Evolutionary conservation across 2,329 filamentous ascomycete species (phyloP).

Genomic region (Fusarium guadeloupense): DNA sequence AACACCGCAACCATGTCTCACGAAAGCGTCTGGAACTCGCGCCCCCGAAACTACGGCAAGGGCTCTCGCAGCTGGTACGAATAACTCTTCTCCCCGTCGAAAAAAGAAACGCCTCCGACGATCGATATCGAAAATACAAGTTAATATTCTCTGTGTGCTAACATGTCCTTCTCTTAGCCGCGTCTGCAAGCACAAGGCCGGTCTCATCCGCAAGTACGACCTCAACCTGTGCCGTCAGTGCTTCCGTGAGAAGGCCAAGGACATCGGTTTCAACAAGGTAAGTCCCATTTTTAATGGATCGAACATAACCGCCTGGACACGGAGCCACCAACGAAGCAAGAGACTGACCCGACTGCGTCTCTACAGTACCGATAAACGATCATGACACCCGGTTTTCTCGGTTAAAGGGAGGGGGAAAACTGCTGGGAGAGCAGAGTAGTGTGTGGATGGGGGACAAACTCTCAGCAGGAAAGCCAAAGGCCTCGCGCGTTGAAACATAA

Average conservation of each 20-base stretch:
- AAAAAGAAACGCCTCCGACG: conserved; percentile 6
- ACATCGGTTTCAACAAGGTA: conserved; percentile 80
- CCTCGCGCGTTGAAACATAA: conserved; percentile 46
- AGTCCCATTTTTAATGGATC: conserved; percentile 40
- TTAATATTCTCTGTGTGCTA: conserved; percentile 36
- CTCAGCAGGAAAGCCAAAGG: conserved; percentile 44
- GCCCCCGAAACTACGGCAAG: conserved; percentile 97
- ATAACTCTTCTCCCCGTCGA: conserved; percentile 10
- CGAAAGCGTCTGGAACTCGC: conserved; percentile 99
- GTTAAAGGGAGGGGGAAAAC: conserved; percentile 30
- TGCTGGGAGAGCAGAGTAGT: conserved; percentile 33
- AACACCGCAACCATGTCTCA: conserved; percentile 67
- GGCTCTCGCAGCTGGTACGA: conserved; percentile 91
- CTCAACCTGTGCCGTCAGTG: conserved; percentile 87
- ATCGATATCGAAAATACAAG: conserved; percentile 5
- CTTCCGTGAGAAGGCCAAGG: conserved; percentile 78
- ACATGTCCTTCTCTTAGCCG: conserved; percentile 58
- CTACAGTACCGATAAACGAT: conserved; percentile 52
- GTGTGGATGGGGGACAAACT: conserved; percentile 36
- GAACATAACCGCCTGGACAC: background rate
- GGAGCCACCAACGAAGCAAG: background rate
- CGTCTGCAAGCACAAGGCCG: conserved; percentile 89
- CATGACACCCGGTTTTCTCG: conserved; percentile 42
- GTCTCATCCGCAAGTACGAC: conserved; percentile 99
- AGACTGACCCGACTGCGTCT: conserved; percentile 28